Evolutionary conservation across 2,329 filamentous ascomycete genomes (phyloP), one percentile per base, ranked within the genome.

Genomic region (Fusarium papillatum): DNA sequence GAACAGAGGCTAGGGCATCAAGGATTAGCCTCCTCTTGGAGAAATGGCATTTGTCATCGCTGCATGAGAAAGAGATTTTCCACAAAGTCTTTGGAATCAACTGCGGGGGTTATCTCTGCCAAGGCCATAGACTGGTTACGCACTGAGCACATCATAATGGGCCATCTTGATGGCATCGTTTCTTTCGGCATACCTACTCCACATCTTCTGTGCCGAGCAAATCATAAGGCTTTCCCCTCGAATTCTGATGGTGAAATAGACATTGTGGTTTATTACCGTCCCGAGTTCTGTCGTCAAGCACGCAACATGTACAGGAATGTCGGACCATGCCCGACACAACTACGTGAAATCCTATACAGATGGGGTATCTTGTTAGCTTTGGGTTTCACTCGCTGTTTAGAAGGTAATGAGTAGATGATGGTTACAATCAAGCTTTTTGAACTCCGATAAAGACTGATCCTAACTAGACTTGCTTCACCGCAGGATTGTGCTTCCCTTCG

Each of bases 401-500:
- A 19, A 19, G 24, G 29, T 17, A 19, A 10, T 50, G 46, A 6
- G 9, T 6, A 17, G 7, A 46, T 24, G 22, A 16, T 48, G 24
- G 22, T 24, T 14, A 24, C 14, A 24, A 48, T 48, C 43, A 48
- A 24, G 22, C 14, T 24, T 48, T 24, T 48, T 24, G 22, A 17
- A 14, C 14, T 16, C 43, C 6, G 43, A 16, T 17, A 29, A 29
- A 17, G 6, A 53, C 6, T 50, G 24, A 10, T 50, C 5, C 16
- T 13, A 11, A 55, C 24, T 59, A 69, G 22, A 70, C 68, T 36
- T 70, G 63, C 31, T 70, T 70, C 19, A 70, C 64, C 7, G 36
- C 34, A 7, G 63, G 55, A 34, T 70, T 67, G 31, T 70, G 68
- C 17, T 71, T 68, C 11, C 69, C 69, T 24, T 71, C 46, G 14